Evolutionary conservation across 2,329 filamentous ascomycete genomes (phyloP), one percentile per base, ranked within the genome.

Genomic region (Beauveria rudraprayagi): DNA sequence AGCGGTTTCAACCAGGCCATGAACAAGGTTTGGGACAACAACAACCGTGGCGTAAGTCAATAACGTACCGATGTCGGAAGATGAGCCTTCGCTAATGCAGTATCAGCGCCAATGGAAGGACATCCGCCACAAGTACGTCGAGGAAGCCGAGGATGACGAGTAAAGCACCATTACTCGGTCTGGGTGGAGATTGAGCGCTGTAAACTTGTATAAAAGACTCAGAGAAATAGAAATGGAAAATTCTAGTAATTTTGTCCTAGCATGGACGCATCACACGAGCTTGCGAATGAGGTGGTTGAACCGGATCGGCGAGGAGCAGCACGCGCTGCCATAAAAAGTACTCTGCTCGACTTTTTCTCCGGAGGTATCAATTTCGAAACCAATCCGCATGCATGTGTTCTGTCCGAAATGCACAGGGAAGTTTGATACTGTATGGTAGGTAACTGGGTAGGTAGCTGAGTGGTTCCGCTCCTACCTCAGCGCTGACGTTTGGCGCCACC

Each of bases 31-130:
- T 99, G 94, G 94, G 91, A 99, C 76, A 83, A 77, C 74, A 77
- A 92, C 75, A 99, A 99, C 86, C 84, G 83, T 71, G 94, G 94
- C 71, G 93, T 97, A 91, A 72, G 90, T 87, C 28, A 24, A 9
- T 17, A 17, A 16, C 19, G 41, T 28, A 3, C 8, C 6, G 16
- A 19, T 44, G 16, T 3, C 43, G 2, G 19, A 22, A 1, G 28
- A 26, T 40, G 41, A 30, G 48, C 48, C 22, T 17, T 48, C 66
- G 65, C 72, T 75, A 68, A 74, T 65, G 10, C 30, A 47, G 46
- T 57, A 55, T 34, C 66, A 97, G 93, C 91, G 93, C 72, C 93
- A 97, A 95, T 97, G 94, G 94, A 97, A 97, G 85, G 94, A 99
- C 76, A 97, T 99, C 81, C 93, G 95, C 80, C 80, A 87, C 76